These are phyloP conservation scores for Abortiporus biennis DNA, from an alignment of 1,284 basidiomycete species.

Conservation along the genomic window DNA sequence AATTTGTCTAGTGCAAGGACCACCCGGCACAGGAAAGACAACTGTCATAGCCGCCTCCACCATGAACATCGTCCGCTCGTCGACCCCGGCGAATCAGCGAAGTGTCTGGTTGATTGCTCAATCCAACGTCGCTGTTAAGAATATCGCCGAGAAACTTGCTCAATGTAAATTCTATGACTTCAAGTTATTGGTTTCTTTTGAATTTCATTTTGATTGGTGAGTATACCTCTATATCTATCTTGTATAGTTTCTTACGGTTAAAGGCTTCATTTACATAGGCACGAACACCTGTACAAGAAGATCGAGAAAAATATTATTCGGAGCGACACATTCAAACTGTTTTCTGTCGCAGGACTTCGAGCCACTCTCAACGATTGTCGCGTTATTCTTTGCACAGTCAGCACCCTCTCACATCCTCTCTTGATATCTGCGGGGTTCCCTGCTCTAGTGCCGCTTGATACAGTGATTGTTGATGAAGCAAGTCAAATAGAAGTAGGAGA, in stretches of 20 bases:
- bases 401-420: conserved; percentile 52
- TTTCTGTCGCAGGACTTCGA: no score
- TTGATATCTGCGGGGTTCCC: conserved; percentile 28
- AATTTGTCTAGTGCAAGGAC: conserved; percentile 55
- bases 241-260: conserved; percentile 5
- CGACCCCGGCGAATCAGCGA: conserved; percentile 27
- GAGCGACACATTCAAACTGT: conserved; percentile 38
- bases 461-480: conserved; percentile 38
- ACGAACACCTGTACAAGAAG: conserved; percentile 60
- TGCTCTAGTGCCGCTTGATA: conserved; percentile 24
- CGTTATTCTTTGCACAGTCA: conserved; percentile 66
- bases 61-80: no score
- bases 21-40: conserved; percentile 38
- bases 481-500: conserved; percentile 41
- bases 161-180: conserved; percentile 39
- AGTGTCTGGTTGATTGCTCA: conserved; percentile 72
- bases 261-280: conserved; percentile 45
- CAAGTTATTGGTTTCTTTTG: conserved; percentile 50
- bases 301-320: conserved; percentile 41
- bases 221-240: conserved; percentile 2
- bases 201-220: conserved; percentile 59
- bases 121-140: conserved; percentile 63
- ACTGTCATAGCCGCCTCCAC: conserved; percentile 55
- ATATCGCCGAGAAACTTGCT: conserved; percentile 57
- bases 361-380: conserved; percentile 31